These are phyloP conservation scores for Penicillium griseofulvum DNA, from an alignment of 2,329 filamentous ascomycete genomes.

Conservation along the genomic window DNA sequence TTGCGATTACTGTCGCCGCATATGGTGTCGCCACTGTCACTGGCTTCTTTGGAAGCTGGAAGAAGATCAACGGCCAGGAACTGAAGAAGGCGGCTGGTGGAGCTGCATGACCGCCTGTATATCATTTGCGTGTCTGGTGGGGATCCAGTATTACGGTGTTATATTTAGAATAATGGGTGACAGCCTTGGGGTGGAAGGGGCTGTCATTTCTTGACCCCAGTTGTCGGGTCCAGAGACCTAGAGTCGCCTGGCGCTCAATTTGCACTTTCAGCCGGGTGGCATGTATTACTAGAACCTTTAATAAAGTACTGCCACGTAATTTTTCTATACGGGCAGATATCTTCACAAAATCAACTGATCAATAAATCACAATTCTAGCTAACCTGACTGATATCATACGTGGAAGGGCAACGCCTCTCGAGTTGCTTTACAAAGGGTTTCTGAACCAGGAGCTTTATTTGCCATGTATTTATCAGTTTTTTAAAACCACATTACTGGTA, in stretches of 20 bases:
- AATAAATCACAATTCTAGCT: background rate
- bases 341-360: background rate
- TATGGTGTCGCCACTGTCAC: conserved; percentile 19
- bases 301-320: background rate
- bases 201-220: background rate
- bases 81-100: background rate
- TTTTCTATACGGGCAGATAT: background rate
- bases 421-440: no score
- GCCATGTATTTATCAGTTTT: background rate
- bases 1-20: conserved; percentile 7
- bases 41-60: conserved; percentile 5
- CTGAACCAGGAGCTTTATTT: no score
- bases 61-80: background rate
- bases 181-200: no score
- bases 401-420: no score
- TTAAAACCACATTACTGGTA: no score
- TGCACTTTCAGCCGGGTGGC: background rate
- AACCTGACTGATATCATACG: no score
- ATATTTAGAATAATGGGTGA: background rate
- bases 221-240: background rate
- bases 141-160: background rate
- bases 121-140: background rate
- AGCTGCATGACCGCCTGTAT: background rate
- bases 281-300: background rate
- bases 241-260: background rate